These are phyloP conservation scores for Venturia nashicola DNA, from an alignment of 2,329 filamentous ascomycete species.

Conservation along the genomic window DNA sequence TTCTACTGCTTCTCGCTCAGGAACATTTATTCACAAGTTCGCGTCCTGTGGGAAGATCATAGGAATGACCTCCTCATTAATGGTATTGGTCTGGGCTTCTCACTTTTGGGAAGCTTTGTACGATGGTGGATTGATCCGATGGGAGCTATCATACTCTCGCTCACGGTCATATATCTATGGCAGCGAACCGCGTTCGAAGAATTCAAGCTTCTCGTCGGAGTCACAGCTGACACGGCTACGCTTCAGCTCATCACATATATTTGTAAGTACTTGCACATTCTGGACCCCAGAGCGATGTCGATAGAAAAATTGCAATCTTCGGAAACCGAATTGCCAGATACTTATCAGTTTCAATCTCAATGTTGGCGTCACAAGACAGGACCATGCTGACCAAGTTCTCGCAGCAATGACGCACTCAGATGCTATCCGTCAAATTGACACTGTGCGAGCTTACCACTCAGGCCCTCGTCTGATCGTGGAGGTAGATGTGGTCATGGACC, in stretches of 20 bases:
- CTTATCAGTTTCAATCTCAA: not conserved
- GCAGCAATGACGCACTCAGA: constrained; percentile 73
- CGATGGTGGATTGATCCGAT: constrained; percentile 89
- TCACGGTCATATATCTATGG: constrained; percentile 72
- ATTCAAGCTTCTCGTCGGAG: constrained; percentile 83
- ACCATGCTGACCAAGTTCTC: not conserved
- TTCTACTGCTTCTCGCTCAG: constrained; percentile 86
- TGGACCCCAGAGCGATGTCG: not conserved
- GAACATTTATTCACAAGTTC: constrained; percentile 81
- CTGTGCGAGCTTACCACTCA: constrained; percentile 85
- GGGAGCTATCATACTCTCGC: constrained; percentile 74
- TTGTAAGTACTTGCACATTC: constrained; percentile 34
- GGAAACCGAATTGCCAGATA: not conserved
- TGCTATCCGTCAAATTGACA: constrained; percentile 76
- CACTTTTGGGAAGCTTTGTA: constrained; percentile 4
- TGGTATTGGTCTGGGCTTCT: constrained; percentile 51
- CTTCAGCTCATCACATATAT: constrained; percentile 95
- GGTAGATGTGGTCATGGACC: constrained; percentile 91
- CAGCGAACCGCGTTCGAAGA: constrained; percentile 73
- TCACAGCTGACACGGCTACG: constrained; percentile 71
- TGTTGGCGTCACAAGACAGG: not conserved
- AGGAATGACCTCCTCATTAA: constrained; percentile 97
- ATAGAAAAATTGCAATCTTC: not conserved
- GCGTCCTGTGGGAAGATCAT: constrained; percentile 93
- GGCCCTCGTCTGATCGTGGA: constrained; percentile 85